These are phyloP conservation scores for Rhodotorula sp. DNA, from an alignment of 1,284 basidiomycete species.

Conservation along the genomic window DNA sequence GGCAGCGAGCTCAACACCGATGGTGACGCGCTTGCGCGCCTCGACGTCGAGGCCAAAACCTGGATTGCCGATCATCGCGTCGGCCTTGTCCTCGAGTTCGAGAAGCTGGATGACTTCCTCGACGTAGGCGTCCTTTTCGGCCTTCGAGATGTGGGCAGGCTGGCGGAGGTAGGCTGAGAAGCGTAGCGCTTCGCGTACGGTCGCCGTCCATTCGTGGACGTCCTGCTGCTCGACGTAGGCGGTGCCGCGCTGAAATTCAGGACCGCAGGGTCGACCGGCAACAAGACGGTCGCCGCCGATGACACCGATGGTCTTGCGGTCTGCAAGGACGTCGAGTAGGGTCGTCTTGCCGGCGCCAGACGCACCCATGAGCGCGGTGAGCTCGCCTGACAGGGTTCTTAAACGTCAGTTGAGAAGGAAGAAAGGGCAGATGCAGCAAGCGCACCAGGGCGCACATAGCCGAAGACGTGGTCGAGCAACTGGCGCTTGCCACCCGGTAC, in stretches of 20 bases:
- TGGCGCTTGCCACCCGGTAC: slow-evolving; percentile 49
- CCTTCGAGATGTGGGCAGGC: slow-evolving; percentile 62
- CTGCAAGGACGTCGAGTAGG: slow-evolving; percentile 63
- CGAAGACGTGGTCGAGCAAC: slow-evolving; percentile 66
- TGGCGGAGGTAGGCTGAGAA: slow-evolving; percentile 83
- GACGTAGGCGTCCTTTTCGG: slow-evolving; percentile 76
- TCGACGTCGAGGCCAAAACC: slow-evolving; percentile 63
- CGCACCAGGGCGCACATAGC: slow-evolving; percentile 61
- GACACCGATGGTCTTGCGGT: slow-evolving; percentile 70
- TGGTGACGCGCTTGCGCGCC: slow-evolving; percentile 74
- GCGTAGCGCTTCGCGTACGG: slow-evolving; percentile 76
- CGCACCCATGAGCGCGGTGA: slow-evolving; percentile 70
- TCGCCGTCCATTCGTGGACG: slow-evolving; percentile 46
- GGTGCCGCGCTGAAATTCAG: slow-evolving; percentile 72
- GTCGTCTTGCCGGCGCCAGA: slow-evolving; percentile 65
- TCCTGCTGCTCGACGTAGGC: slow-evolving; percentile 19
- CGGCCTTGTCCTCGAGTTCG: slow-evolving; percentile 67
- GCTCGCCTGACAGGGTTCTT: slow-evolving; percentile 69
- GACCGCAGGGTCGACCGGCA: slow-evolving; percentile 68
- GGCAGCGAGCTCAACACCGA: slow-evolving; percentile 74
- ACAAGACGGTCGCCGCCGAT: slow-evolving; percentile 74
- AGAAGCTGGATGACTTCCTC: slow-evolving; percentile 76
- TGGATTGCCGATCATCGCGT: slow-evolving; percentile 73
- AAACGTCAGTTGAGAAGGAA: neutral
- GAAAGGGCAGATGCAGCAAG: neutral